phyloP scores from a whole-genome alignment of 768 basidiomycete genomes.

The Trichaptum fuscoviolaceum region DNA sequence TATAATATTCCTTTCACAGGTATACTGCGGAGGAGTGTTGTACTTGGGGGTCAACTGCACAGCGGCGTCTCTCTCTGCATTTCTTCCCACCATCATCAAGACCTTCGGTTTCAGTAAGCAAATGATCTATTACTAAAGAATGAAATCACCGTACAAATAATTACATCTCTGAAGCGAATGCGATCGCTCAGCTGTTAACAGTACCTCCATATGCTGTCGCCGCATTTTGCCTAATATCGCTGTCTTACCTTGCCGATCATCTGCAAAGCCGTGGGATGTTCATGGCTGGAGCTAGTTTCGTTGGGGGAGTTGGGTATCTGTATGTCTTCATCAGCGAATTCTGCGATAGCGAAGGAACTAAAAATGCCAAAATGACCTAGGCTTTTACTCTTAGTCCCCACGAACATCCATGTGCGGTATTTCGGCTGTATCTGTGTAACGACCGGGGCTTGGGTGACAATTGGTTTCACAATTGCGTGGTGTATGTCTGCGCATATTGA shows the following conservation, averaged over 20 bases:
- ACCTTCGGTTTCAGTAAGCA: conserved; percentile 67
- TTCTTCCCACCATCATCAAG: conserved; percentile 76
- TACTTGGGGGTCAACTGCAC: conserved; percentile 77
- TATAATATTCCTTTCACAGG: conserved; percentile 26
- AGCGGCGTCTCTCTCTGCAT: conserved; percentile 71
- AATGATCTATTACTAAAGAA: neutral
- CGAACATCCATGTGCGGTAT: conserved; percentile 58
- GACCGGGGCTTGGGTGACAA: conserved; percentile 70
- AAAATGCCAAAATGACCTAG: conserved; percentile 23
- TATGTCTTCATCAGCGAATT: conserved; percentile 22
- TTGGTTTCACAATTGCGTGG: conserved; percentile 74
- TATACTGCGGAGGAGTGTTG: conserved; percentile 63
- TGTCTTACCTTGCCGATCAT: conserved; percentile 61
- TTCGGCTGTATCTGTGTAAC: conserved; percentile 77
- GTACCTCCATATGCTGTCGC: conserved; percentile 81
- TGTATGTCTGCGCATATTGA: conserved; percentile 38
- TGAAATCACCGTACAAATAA: neutral
- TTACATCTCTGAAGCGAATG: conserved; percentile 40
- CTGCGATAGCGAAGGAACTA: neutral
- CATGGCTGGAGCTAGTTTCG: conserved; percentile 38
- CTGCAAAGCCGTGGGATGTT: conserved; percentile 54
- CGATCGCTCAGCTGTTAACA: conserved; percentile 65
- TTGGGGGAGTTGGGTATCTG: conserved; percentile 62
- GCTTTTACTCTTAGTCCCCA: conserved; percentile 47
- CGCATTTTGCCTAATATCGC: conserved; percentile 50